Conservation (phyloP, 768 basidiomycete genomes). For the Trametes coccinea region DNA sequence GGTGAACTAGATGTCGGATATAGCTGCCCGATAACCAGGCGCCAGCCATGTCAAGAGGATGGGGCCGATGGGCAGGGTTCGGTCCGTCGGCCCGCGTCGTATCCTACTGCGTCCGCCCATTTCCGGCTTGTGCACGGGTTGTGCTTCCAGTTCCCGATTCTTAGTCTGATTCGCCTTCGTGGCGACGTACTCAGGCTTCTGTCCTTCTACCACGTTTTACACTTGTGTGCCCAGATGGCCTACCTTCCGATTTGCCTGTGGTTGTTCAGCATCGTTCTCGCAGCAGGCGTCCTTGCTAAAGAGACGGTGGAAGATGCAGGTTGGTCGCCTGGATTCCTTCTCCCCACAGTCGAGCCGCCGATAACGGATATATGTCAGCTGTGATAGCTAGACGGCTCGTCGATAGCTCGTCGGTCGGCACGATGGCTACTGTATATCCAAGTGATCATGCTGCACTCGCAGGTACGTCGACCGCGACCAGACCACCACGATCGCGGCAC, state of each 20-base stretch:
- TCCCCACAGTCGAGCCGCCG: background rate
- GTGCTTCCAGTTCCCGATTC: background rate
- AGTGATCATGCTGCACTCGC: conserved; percentile 39
- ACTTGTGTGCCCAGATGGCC: background rate
- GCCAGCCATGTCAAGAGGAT: too few relatives aligned
- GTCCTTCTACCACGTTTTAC: too few relatives aligned
- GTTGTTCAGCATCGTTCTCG: background rate
- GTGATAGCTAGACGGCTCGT: conserved; percentile 45
- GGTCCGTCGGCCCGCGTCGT: background rate
- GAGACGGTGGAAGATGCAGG: conserved; percentile 55
- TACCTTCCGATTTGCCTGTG: background rate
- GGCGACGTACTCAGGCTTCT: background rate
- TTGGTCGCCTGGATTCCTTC: conserved; percentile 23
- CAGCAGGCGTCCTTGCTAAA: conserved; percentile 15
- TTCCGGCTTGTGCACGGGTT: background rate
- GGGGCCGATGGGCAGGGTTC: background rate
- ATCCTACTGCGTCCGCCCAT: background rate
- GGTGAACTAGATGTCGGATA: too few relatives aligned
- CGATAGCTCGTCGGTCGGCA: conserved; percentile 43
- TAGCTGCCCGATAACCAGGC: too few relatives aligned
- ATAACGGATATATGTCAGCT: conserved; percentile 34
- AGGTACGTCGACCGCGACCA: conserved; percentile 33
- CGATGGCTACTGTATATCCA: conserved; percentile 53
- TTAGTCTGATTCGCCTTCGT: background rate
- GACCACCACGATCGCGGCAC: background rate